Base-by-base conservation (phyloP, 2,329 filamentous ascomycete species). In the Paecilomyces formosus region DNA sequence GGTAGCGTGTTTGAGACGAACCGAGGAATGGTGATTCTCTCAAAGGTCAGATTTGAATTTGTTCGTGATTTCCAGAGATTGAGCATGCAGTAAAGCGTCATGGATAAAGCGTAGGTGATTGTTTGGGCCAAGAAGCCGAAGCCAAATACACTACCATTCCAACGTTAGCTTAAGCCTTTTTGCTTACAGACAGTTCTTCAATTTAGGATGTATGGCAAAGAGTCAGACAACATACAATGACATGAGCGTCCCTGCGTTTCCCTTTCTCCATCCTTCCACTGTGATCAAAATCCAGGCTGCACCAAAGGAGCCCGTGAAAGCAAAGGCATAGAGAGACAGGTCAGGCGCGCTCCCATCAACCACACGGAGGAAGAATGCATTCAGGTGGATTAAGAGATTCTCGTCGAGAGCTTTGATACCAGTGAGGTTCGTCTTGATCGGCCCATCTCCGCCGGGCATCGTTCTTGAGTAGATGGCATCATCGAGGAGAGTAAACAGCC, bases 41-140 rank as follows among this genome's bases (percentile, higher is more conserved):
- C 67, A 0, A 69, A 65, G 9, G 66, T 68, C 3, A 73, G 72
- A 8, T 70, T 72, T 4, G 65, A 64, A 6, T 73, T 71, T 0
- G 76, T 74, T 3, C 73, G 69, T 2, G 79, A 81, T 15, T 68
- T 72, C 50, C 71, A 69, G 8, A 82, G 70, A 51, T 81, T 77
- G 4, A 78, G 56, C 3, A 72, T 69, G 49, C 76, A 70, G 60
- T 75, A 76, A 15, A 81, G 62, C 0, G 79, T 79, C 0, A 73
- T 69, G 3, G 76, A 73, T 56, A 79, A 70, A 15, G 78, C 76
- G 60, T 77, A 80, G 4, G 76, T 73, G 39, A 77, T 62, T 9
- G 75, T 71, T 61, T 80, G 79, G 2, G 77, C 70, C 1, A 70
- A 53, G 15, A 79, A 58, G 12, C 78, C 78, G 31, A 79, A 71